Evolutionary conservation across 345 rosid species (phyloP), one percentile per base, ranked within the genome.

Genomic region (Excoecaria cochinchinensis): DNA sequence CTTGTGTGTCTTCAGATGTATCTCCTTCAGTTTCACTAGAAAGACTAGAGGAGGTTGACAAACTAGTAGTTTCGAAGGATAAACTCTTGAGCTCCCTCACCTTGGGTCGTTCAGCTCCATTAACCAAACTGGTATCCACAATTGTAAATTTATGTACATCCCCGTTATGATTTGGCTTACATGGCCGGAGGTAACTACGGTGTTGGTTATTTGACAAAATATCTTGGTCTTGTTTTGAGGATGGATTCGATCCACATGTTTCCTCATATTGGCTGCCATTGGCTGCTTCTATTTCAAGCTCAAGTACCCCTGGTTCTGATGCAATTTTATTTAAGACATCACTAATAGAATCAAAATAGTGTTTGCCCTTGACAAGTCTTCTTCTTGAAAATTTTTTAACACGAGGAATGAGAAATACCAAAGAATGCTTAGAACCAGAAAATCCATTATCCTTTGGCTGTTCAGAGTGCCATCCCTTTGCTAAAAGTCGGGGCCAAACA

Each of bases 391-490:
- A 93, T 74, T 90, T 89, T 78, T 84, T 82, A 22, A 89, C 82
- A 61, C 93, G 90, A 1, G 97, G 98, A 46, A 89, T 52, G 40
- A 93, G 91, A 80, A 90, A 93, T 67, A 93, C 97, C 80, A 91
- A 82, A 60, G 87, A 83, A 75, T 87, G 79, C 80, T 76, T 90
- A 48, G 79, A 81, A 73, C 72, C 71, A 50, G 67, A 55, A 69
- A 73, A 64, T 9, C 83, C 82, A 61, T 83, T 75, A 74, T 84
- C 81, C 44, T 81, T 79, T 1, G 93, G 97, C 81, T 90, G 89
- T 88, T 93, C 95, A 13, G 97, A 93, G 74, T 89, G 97, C 98
- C 98, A 93, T 46, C 97, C 98, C 77, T 90, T 85, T 66, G 93
- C 97, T 76, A 93, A 82, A 66, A 93, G 79, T 55, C 95, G 93